Evolutionary conservation across 257 asterid genomes (phyloP).

Genomic region (Ajuga chamaepitys): DNA sequence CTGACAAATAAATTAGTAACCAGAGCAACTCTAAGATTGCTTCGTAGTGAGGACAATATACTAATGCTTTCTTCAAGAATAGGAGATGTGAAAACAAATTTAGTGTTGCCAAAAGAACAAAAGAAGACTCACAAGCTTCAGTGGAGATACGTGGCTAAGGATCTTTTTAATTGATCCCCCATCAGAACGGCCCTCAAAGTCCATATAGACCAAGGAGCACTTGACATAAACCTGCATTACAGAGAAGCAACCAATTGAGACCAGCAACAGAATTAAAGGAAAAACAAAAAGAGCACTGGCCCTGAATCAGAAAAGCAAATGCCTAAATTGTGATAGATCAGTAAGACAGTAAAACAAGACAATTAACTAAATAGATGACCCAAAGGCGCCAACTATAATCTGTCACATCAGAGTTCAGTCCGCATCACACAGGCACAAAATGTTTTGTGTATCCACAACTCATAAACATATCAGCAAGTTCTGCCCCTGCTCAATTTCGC

Average conservation of each 20-base stretch:
- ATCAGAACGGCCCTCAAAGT: conserved; percentile 97
- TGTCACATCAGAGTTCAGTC: background rate
- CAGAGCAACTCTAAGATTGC: background rate
- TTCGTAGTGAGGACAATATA: background rate
- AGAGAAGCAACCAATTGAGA: conserved; percentile 11
- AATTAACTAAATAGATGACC: conserved; percentile 1
- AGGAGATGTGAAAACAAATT: background rate
- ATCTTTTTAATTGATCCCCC: conserved; percentile 94
- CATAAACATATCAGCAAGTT: background rate
- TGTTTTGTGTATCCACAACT: background rate
- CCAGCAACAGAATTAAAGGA: conserved; percentile 7
- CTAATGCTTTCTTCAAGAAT: background rate
- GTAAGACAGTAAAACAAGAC: conserved; percentile 3
- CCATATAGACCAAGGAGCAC: conserved; percentile 81
- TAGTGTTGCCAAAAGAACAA: conserved; percentile 13
- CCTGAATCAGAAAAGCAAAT: background rate
- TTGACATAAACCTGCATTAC: conserved; percentile 72
- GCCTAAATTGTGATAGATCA: background rate
- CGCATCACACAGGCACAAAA: background rate
- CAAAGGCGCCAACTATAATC: background rate
- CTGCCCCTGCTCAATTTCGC: background rate
- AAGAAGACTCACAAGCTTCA: conserved; percentile 70
- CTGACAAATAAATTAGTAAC: background rate
- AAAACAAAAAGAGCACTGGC: background rate
- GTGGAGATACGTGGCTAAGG: conserved; percentile 83